Evolutionary conservation across 352 stramenopile species (phyloP).

Genomic region (Phytophthora hybrid): DNA sequence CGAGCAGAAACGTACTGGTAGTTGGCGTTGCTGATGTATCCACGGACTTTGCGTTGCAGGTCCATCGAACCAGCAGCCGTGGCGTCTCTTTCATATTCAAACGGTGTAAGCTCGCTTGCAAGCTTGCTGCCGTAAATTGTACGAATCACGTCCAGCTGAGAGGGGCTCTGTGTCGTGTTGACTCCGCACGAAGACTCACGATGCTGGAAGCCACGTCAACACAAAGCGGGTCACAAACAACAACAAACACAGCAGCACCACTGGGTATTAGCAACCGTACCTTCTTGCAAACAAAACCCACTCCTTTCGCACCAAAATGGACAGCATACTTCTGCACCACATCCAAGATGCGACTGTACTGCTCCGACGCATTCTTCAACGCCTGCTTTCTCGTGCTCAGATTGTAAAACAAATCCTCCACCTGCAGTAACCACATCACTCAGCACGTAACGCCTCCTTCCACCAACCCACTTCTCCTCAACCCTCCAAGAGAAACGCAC

Average conservation of each 20-base stretch:
- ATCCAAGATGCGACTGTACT: slow-evolving; percentile 95
- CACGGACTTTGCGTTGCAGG: slow-evolving; percentile 42
- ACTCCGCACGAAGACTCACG: slow-evolving; percentile 82
- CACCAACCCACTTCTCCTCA: neutral
- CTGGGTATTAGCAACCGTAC: slow-evolving; percentile 18
- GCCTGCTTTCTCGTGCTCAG: slow-evolving; percentile 93
- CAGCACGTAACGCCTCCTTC: neutral
- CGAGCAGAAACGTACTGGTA: slow-evolving; percentile 68
- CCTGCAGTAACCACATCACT: slow-evolving; percentile 41
- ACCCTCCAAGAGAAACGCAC: slow-evolving; percentile 31
- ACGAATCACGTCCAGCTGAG: slow-evolving; percentile 79
- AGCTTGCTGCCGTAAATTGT: slow-evolving; percentile 81
- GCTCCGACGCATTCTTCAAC: slow-evolving; percentile 93
- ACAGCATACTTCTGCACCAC: slow-evolving; percentile 98
- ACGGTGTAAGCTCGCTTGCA: slow-evolving; percentile 63
- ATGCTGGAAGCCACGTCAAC: slow-evolving; percentile 43
- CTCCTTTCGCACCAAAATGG: slow-evolving; percentile 87
- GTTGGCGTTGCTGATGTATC: slow-evolving; percentile 90
- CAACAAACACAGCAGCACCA: neutral
- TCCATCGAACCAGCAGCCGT: slow-evolving; percentile 49
- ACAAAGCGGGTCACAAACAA: neutral
- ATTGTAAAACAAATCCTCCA: slow-evolving; percentile 99
- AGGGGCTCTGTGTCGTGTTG: slow-evolving; percentile 72
- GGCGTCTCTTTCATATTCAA: slow-evolving; percentile 48
- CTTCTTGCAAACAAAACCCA: slow-evolving; percentile 97